Evolutionary conservation across 257 asterid genomes (phyloP), one percentile per base, ranked within the genome.

Genomic region (Salvia hispanica): DNA sequence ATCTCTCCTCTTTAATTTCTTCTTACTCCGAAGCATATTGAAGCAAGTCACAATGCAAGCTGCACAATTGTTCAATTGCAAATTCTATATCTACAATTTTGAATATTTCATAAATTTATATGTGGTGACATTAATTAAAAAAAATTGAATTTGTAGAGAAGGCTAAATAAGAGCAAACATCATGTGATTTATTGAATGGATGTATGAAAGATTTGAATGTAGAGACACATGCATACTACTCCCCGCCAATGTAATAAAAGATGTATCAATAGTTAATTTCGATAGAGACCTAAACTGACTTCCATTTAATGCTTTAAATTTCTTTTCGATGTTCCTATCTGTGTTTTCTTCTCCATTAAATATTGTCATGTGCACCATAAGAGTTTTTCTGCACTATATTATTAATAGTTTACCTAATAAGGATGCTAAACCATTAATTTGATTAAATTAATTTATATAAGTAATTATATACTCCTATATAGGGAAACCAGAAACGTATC

Each of bases 111-210:
- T 25, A 25, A 25, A 25, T 25, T 25, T 1, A 25, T 25, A 25
- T 25, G 31, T 25, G 31, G 31, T 25, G 31, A 25, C 31, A 25
- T 25, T 25, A 25, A 25, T 25, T 25, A 25, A 25, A 25, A 25
- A 15, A 39, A 66, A 3, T 67, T 55, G 43, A 11, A 58, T 2
- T 48, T 44, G 54, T n/a, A 28, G 15, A 56, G 44, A 59, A 52
- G 14, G 58, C 52, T 72, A 46, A 58, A 62, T 18, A n/a, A 66
- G 31, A 79, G 83, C 88, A 77, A 74, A 76, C 42, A 73, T 83
- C 91, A 77, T 77, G 86, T 85, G 91, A 83, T 66, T 43, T 47
- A 53, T 44, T 81, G 36, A 76, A 73, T 59, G 40, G 43, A 47
- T 33, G 52, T 33, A 51, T 11, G 66, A 72, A 61, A 53, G 62